These are phyloP conservation scores for Talaromyces thailandensis DNA, from an alignment of 495 filamentous ascomycete species.

Conservation along the genomic window DNA sequence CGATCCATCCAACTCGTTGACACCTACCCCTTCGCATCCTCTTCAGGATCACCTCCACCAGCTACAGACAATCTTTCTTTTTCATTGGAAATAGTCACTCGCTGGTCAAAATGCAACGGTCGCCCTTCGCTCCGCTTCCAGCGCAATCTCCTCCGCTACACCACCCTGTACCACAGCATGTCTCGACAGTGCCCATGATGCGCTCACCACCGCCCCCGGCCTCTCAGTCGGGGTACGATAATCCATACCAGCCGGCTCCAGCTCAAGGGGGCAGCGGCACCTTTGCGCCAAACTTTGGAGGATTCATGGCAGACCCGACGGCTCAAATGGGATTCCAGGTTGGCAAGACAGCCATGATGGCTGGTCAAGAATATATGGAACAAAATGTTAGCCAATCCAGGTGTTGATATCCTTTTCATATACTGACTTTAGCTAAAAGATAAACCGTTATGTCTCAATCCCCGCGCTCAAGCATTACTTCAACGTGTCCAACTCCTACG, in stretches of 20 bases:
- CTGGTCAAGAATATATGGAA: constrained; percentile 87
- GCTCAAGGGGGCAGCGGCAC: constrained; percentile 39
- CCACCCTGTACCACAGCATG: constrained; percentile 96
- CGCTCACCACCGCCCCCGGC: constrained; percentile 86
- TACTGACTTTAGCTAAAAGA: constrained; percentile 32
- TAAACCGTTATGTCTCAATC: constrained; percentile 89
- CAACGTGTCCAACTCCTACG: constrained; percentile 89
- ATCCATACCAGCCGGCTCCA: constrained; percentile 55
- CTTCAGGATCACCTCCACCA: background rate
- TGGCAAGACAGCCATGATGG: constrained; percentile 79
- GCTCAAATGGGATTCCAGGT: constrained; percentile 94
- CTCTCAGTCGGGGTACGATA: constrained; percentile 63
- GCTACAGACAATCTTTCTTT: background rate
- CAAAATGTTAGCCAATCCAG: constrained; percentile 58
- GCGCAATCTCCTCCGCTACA: constrained; percentile 92
- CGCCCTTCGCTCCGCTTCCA: constrained; percentile 62
- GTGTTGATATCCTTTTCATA: background rate
- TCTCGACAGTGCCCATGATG: constrained; percentile 97
- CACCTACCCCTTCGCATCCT: background rate
- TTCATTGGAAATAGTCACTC: background rate
- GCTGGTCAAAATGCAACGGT: constrained; percentile 63
- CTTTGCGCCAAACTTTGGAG: constrained; percentile 68
- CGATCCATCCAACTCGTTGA: background rate
- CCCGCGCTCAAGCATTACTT: constrained; percentile 95
- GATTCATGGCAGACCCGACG: constrained; percentile 93